phyloP scores from a whole-genome alignment of 176 grass and related monocot genomes.

The Zoysia pacifica region DNA sequence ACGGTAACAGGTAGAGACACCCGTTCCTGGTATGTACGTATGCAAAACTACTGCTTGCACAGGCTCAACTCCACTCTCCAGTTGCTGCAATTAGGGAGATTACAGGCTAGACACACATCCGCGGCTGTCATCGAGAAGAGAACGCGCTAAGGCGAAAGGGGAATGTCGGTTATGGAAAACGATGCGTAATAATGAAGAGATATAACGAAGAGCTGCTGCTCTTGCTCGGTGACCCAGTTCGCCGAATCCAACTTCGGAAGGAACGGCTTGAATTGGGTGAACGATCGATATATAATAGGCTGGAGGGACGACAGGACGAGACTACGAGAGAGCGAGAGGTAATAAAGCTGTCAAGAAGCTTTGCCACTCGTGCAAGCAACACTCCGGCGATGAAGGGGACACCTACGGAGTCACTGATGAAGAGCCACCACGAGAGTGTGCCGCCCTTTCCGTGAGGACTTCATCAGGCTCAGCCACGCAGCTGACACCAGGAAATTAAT shows the following conservation, averaged over 20 bases:
- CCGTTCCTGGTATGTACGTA: too few species aligned
- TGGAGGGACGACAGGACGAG: too few species aligned
- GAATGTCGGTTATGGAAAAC: conserved; percentile 12
- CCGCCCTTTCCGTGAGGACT: background rate
- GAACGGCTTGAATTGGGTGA: too few species aligned
- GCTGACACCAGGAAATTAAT: background rate
- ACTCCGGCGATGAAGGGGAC: background rate
- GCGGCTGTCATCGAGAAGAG: conserved; percentile 21
- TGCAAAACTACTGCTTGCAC: too few species aligned
- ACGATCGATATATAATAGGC: too few species aligned
- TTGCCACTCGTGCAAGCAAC: conserved; percentile 6
- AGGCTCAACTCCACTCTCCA: background rate
- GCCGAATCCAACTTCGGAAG: too few species aligned
- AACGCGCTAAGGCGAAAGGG: conserved; percentile 2
- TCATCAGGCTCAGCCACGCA: background rate
- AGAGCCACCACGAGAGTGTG: background rate
- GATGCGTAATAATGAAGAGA: conserved; percentile 9
- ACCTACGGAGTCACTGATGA: background rate
- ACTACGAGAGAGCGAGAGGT: too few species aligned
- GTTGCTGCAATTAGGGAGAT: background rate
- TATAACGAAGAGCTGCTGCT: too few species aligned
- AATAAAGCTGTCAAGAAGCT: too few species aligned
- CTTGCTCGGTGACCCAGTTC: too few species aligned
- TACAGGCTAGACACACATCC: background rate
- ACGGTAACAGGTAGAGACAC: too few species aligned